phyloP scores from a whole-genome alignment of 2,329 filamentous ascomycete genomes.

The Exophiala sideris region DNA sequence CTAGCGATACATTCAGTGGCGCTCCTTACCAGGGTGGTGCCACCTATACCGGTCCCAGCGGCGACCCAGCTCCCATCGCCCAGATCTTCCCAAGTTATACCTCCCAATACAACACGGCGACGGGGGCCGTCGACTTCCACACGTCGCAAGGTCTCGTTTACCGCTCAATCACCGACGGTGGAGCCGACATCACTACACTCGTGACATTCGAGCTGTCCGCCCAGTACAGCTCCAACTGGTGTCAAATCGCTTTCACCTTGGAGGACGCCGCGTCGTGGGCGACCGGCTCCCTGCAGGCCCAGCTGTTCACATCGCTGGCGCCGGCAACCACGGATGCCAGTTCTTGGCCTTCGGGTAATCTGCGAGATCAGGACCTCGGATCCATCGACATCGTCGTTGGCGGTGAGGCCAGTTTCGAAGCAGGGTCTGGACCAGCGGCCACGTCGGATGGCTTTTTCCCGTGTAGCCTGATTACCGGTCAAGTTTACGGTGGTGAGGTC shows the following conservation, averaged over 20 bases:
- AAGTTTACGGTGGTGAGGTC: slow-evolving; percentile 19
- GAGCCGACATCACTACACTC: slow-evolving; percentile 27
- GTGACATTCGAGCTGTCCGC: slow-evolving; percentile 25
- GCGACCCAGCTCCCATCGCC: slow-evolving; percentile 7
- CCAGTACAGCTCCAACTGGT: slow-evolving; percentile 17
- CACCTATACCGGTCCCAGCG: slow-evolving; percentile 1
- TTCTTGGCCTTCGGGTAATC: slow-evolving; percentile 27
- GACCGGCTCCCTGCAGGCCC: slow-evolving; percentile 19
- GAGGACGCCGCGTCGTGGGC: slow-evolving; percentile 9
- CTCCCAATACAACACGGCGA: slow-evolving; percentile 31
- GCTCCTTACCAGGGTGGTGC: background rate
- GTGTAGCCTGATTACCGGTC: slow-evolving; percentile 13
- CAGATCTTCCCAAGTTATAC: slow-evolving; percentile 16
- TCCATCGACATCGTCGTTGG: slow-evolving; percentile 16
- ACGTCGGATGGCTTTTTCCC: slow-evolving; percentile 17
- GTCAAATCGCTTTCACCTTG: slow-evolving; percentile 27
- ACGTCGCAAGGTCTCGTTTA: slow-evolving; percentile 48
- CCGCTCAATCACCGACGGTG: slow-evolving; percentile 46
- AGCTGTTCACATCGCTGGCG: slow-evolving; percentile 25
- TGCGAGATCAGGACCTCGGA: slow-evolving; percentile 24
- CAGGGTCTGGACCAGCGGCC: slow-evolving; percentile 15
- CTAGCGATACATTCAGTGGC: background rate
- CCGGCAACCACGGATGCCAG: slow-evolving; percentile 21
- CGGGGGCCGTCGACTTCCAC: slow-evolving; percentile 33
- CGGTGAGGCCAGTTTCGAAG: slow-evolving; percentile 19